These are phyloP conservation scores for Talaromyces ruber DNA, from an alignment of 495 filamentous ascomycete species.

Conservation along the genomic window DNA sequence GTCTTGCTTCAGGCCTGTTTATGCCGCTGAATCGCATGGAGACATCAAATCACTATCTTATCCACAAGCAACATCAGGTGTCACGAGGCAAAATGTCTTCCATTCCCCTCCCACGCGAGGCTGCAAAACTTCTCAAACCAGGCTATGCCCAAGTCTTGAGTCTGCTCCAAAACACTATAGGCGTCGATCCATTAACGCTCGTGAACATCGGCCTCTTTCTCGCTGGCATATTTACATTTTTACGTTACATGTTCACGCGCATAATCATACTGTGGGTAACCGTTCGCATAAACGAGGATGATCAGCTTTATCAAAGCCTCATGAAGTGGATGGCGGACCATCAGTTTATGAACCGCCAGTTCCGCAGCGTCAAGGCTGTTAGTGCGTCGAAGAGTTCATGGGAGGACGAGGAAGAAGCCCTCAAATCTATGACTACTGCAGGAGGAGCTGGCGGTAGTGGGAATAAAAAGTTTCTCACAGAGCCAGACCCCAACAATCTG, in stretches of 20 bases:
- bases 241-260: slow-evolving; percentile 5
- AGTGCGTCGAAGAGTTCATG: slow-evolving; percentile 3
- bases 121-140: slow-evolving; percentile 3
- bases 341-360: slow-evolving; percentile 6
- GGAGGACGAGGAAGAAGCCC: slow-evolving; percentile 7
- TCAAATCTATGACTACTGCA: slow-evolving; percentile 1
- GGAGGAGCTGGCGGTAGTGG: neutral
- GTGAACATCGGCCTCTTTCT: slow-evolving; percentile 3
- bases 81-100: neutral
- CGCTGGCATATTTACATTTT: neutral
- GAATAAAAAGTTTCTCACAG: neutral
- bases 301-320: neutral
- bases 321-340: slow-evolving; percentile 6
- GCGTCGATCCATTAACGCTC: slow-evolving; percentile 1
- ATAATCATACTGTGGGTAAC: neutral
- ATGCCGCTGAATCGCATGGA: neutral
- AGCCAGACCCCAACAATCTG: slow-evolving; percentile 7
- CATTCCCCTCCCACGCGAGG: slow-evolving; percentile 1
- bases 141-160: neutral
- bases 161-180: neutral
- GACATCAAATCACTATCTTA: too few species aligned
- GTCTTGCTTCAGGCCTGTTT: neutral
- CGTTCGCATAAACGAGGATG: slow-evolving; percentile 6
- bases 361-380: slow-evolving; percentile 5
- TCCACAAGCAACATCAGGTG: too few species aligned